Evolutionary conservation across 2,329 filamentous ascomycete genomes (phyloP).

Genomic region (Tothia fuscella): DNA sequence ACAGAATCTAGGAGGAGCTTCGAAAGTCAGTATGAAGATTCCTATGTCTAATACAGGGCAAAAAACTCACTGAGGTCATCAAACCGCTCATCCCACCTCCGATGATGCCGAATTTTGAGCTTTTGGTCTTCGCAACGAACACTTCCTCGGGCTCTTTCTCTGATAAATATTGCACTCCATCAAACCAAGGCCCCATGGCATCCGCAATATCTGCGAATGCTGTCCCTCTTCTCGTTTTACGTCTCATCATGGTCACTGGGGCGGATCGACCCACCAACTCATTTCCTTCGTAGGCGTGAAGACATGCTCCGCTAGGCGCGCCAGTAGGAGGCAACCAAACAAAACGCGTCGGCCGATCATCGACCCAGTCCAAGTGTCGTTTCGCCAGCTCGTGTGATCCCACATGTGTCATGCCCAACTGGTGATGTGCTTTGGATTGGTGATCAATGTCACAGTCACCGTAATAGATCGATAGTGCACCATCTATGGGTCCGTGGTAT

Average conservation of each 20-base stretch:
- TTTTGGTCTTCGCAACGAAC: conserved; percentile 43
- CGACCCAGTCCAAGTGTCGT: conserved; percentile 5
- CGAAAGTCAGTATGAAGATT: not conserved
- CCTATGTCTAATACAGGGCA: not conserved
- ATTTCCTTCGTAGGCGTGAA: conserved; percentile 33
- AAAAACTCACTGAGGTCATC: too few species aligned
- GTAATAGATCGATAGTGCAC: conserved; percentile 33
- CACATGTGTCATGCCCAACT: conserved; percentile 31
- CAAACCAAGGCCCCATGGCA: conserved; percentile 51
- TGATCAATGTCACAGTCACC: conserved; percentile 30
- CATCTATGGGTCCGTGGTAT: conserved; percentile 31
- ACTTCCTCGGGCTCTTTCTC: conserved; percentile 41
- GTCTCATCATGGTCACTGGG: conserved; percentile 26
- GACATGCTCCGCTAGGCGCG: conserved; percentile 27
- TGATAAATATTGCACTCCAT: conserved; percentile 47
- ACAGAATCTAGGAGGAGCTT: conserved; percentile 34
- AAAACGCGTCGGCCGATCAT: conserved; percentile 32
- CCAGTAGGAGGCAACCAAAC: conserved; percentile 36
- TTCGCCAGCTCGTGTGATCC: conserved; percentile 14
- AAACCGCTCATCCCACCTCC: conserved; percentile 55
- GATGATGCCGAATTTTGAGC: conserved; percentile 49
- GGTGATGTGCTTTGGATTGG: conserved; percentile 29
- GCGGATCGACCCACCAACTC: conserved; percentile 30
- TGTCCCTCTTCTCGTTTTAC: conserved; percentile 17
- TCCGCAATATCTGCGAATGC: conserved; percentile 35